Evolutionary conservation across 345 rosid genomes (phyloP), one percentile per base, ranked within the genome.

Genomic region (Arabis hirsuta): DNA sequence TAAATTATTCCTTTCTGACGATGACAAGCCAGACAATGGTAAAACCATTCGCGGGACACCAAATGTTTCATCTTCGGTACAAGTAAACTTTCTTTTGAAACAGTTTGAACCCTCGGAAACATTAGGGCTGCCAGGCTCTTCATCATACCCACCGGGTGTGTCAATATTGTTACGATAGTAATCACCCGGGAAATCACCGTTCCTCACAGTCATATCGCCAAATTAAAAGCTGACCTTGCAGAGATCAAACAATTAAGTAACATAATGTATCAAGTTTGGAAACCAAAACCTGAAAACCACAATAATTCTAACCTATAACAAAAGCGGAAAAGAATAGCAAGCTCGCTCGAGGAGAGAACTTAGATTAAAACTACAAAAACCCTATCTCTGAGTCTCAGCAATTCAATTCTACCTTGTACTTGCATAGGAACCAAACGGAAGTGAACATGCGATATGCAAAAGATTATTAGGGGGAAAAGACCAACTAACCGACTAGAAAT

Each of bases 121-220:
- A 38, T 47, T n/a, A 47, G 65, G 74, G 67, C 57, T 46, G 11
- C 4, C 66, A 27, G 65, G 27, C 2, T 24, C 66, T 13, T 38
- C 67, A 41, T 62, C 76, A 62, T 4, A 38, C n/a, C 50, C 55
- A 10, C 73, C 38, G 39, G 56, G 38, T 31, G 73, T 31, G 12
- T 32, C 54, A 32, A 55, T 29, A 55, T 46, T 55, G 5, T 39
- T 19, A 41, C 75, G 61, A 61, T 52, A 13, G 54, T 51, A 44
- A 54, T 61, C 76, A 54, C 47, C 63, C 9, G 56, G 76, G 48
- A 72, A 63, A 34, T 55, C 64, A 44, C 69, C 63, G 27, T 72
- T 45, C 63, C 62, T 63, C 63, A 72, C 69, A n/a, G 76, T 72
- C 76, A 72, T 63, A 9, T 63, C 64, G 58, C 12, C 44, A 20